Conservation (phyloP, 192 early-diverging fungal species). For the Coemansia sp. region DNA sequence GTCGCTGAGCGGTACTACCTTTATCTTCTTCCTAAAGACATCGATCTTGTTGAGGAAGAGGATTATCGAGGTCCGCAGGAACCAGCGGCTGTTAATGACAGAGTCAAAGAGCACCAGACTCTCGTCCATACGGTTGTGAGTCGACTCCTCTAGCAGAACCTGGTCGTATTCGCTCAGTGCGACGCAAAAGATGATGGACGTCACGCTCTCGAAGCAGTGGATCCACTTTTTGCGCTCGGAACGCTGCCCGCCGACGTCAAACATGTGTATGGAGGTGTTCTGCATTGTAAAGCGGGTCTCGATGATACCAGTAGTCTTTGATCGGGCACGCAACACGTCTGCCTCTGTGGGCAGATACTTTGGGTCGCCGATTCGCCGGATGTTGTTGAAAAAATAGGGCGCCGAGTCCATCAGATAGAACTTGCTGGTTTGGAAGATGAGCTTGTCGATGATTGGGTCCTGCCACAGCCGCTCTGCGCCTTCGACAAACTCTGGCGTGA, state of each 20-base stretch:
- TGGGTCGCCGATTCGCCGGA: slow-evolving; percentile 78
- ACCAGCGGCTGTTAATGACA: slow-evolving; percentile 92
- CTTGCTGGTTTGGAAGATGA: slow-evolving; percentile 74
- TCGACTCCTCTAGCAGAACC: slow-evolving; percentile 82
- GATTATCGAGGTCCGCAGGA: slow-evolving; percentile 88
- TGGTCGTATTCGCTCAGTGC: slow-evolving; percentile 95
- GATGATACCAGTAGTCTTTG: slow-evolving; percentile 96
- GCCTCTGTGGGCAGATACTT: slow-evolving; percentile 91
- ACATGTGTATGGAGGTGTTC: slow-evolving; percentile 90
- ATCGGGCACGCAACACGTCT: slow-evolving; percentile 94
- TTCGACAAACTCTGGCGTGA: slow-evolving; percentile 69
- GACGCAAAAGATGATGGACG: slow-evolving; percentile 93
- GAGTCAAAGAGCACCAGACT: slow-evolving; percentile 89
- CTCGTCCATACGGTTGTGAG: slow-evolving; percentile 90
- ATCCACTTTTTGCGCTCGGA: slow-evolving; percentile 99
- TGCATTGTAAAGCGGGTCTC: slow-evolving; percentile 95
- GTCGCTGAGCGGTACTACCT: slow-evolving; percentile 70
- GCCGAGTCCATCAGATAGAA: slow-evolving; percentile 94
- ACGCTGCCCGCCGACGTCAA: slow-evolving; percentile 98
- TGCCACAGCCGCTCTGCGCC: slow-evolving; percentile 73
- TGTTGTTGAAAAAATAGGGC: slow-evolving; percentile 91
- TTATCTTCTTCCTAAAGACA: slow-evolving; percentile 81
- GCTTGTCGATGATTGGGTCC: slow-evolving; percentile 66
- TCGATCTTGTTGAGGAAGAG: slow-evolving; percentile 96
- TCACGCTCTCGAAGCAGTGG: slow-evolving; percentile 98